Conservation (phyloP, 176 grass and related monocot genomes). For the Oryza meyeriana region DNA sequence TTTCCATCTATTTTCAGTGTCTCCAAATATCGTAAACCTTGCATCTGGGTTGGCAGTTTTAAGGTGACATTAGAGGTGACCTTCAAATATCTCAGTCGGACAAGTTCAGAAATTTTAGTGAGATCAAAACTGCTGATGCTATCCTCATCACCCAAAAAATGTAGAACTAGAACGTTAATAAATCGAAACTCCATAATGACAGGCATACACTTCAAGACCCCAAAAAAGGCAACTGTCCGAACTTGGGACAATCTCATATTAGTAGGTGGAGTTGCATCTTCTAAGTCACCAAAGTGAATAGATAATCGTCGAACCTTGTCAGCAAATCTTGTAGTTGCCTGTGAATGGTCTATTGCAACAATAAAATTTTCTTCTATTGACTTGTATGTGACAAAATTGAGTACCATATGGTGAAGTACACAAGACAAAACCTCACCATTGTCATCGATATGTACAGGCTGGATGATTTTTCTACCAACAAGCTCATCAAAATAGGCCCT, state of each 20-base stretch:
- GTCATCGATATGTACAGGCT: conserved; percentile 1
- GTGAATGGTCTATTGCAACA: conserved; percentile 1
- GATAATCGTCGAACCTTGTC: conserved; percentile 32
- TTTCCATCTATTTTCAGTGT: conserved; percentile 20
- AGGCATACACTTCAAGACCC: conserved; percentile 4
- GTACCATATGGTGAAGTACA: conserved; percentile 1
- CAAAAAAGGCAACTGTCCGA: conserved; percentile 11
- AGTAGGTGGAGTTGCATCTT: neutral
- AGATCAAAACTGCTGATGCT: neutral
- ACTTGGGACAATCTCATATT: conserved; percentile 25
- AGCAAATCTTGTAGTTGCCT: neutral
- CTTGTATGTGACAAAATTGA: neutral
- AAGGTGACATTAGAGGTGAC: neutral
- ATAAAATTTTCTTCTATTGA: conserved; percentile 17
- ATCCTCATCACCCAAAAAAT: neutral
- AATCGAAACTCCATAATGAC: neutral
- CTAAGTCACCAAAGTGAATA: conserved; percentile 21
- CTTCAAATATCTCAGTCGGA: conserved; percentile 26
- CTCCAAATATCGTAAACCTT: neutral
- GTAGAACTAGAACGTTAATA: conserved; percentile 21
- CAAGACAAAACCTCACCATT: conserved; percentile 14
- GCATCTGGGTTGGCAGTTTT: neutral
- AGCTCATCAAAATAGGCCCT: conserved; percentile 16
- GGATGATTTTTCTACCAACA: neutral
- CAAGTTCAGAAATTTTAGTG: neutral